Evolutionary conservation across 1,284 basidiomycete species (phyloP).

Genomic region (Mycosarcoma maydis): DNA sequence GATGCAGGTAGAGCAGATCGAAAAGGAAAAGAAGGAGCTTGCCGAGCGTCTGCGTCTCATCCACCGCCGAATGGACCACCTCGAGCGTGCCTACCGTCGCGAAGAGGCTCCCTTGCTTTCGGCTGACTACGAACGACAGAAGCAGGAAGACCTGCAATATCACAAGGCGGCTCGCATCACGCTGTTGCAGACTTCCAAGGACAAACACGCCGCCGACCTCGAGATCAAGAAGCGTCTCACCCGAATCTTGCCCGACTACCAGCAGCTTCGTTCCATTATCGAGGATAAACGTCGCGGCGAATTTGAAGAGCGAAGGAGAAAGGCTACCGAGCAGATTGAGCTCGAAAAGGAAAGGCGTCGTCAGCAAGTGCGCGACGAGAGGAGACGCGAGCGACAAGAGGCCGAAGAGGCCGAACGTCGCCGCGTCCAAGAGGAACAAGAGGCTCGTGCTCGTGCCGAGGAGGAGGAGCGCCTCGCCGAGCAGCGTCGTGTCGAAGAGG

Average conservation of each 20-base stretch:
- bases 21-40: slow-evolving; percentile 94
- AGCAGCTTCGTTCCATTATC: slow-evolving; percentile 73
- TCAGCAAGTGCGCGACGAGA: slow-evolving; percentile 46
- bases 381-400: slow-evolving; percentile 45
- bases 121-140: slow-evolving; percentile 86
- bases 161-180: slow-evolving; percentile 70
- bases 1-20: slow-evolving; percentile 79
- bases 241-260: slow-evolving; percentile 81
- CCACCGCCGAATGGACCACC: slow-evolving; percentile 90
- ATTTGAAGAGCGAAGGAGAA: slow-evolving; percentile 74
- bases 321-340: slow-evolving; percentile 78
- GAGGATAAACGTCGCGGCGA: slow-evolving; percentile 77
- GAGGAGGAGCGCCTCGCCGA: slow-evolving; percentile 53
- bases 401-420: slow-evolving; percentile 59
- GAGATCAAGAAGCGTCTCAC: slow-evolving; percentile 81
- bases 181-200: slow-evolving; percentile 72
- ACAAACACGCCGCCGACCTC: slow-evolving; percentile 77
- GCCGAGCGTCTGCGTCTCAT: slow-evolving; percentile 84
- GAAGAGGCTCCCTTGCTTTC: slow-evolving; percentile 88
- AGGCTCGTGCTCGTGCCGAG: slow-evolving; percentile 30
- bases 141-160: slow-evolving; percentile 77
- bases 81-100: slow-evolving; percentile 94
- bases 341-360: slow-evolving; percentile 83
- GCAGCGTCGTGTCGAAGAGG: slow-evolving; percentile 56
- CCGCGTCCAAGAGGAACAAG: slow-evolving; percentile 55